Conservation (phyloP, 2,329 filamentous ascomycete genomes). For the Xylaria sp. region DNA sequence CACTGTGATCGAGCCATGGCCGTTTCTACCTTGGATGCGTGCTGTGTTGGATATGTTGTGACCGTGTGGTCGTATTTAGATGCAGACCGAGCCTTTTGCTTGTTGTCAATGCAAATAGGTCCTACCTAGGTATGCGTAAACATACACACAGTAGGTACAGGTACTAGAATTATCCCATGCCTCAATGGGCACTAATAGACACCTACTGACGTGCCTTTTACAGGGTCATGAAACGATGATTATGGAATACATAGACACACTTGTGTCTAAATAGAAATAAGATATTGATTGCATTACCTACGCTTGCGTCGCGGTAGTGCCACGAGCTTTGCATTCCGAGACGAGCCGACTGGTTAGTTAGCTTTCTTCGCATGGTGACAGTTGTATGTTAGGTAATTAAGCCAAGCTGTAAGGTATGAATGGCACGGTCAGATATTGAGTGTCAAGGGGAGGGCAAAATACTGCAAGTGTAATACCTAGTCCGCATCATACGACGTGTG, state of each 20-base stretch:
- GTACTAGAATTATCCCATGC: no score
- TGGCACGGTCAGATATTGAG: neutral
- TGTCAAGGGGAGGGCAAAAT: neutral
- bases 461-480: no score
- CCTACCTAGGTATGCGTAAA: neutral
- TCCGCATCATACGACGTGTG: neutral
- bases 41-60: neutral
- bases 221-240: neutral
- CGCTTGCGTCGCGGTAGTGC: neutral
- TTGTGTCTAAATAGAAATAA: neutral
- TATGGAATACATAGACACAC: neutral
- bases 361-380: neutral
- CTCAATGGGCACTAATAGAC: no score
- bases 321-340: neutral
- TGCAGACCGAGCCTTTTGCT: constrained; percentile 10
- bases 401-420: neutral
- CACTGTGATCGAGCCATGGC: constrained; percentile 27
- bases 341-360: neutral
- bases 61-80: constrained; percentile 18
- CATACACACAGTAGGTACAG: no score
- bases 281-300: neutral
- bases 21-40: constrained; percentile 11
- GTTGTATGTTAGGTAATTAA: neutral
- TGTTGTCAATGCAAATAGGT: neutral
- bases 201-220: no score